Evolutionary conservation across 768 basidiomycete genomes (phyloP).

Genomic region (Leccinum pellstonianum): DNA sequence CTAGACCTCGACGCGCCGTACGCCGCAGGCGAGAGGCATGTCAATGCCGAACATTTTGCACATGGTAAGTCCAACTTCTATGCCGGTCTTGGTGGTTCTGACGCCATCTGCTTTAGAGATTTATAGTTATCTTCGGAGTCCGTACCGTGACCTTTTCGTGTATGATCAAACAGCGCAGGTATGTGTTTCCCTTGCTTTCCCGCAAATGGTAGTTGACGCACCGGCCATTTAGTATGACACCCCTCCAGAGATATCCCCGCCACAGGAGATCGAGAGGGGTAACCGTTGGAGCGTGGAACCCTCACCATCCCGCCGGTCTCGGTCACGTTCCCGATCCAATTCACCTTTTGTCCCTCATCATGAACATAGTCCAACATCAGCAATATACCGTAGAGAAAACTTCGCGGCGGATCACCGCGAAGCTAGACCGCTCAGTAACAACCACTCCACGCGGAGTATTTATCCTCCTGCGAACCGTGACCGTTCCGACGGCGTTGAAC

Average conservation of each 20-base stretch:
- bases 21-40: conserved; percentile 51
- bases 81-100: neutral
- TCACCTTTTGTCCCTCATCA: conserved; percentile 8
- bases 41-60: conserved; percentile 90
- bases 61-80: conserved; percentile 60
- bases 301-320: conserved; percentile 25
- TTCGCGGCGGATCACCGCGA: conserved; percentile 9
- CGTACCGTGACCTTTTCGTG: conserved; percentile 76
- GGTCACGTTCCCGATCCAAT: conserved; percentile 28
- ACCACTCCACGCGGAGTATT: conserved; percentile 4
- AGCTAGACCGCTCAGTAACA: neutral
- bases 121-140: conserved; percentile 86
- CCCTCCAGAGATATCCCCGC: conserved; percentile 42
- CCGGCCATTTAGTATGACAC: conserved; percentile 54
- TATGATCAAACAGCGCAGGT: conserved; percentile 88
- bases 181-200: conserved; percentile 6
- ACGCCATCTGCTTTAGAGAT: conserved; percentile 53
- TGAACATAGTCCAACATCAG: conserved; percentile 1
- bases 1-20: conserved; percentile 74
- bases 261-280: conserved; percentile 24
- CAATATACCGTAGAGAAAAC: conserved; percentile 3
- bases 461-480: conserved; percentile 3
- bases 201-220: conserved; percentile 7
- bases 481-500: neutral
- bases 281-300: conserved; percentile 29